Evolutionary conservation across 2,329 filamentous ascomycete species (phyloP).

Genomic region (Aspergillus sp.): DNA sequence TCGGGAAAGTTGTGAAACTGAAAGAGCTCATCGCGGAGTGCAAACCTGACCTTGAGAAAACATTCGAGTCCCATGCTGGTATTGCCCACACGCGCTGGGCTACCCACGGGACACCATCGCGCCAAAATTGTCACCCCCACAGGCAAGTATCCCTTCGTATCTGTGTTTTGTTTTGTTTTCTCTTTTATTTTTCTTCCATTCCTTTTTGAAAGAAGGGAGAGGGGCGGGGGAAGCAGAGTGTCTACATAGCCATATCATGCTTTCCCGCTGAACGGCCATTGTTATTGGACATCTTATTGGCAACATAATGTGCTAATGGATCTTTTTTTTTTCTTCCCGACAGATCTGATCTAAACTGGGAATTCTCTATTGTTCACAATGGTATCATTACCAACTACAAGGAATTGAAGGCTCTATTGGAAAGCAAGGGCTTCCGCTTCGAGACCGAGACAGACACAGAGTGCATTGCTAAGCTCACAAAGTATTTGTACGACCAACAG

Average conservation of each 20-base stretch:
- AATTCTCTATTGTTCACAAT: slow-evolving; percentile 98
- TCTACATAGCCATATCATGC: too few relatives aligned
- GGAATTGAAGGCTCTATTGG: slow-evolving; percentile 89
- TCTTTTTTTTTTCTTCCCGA: background rate
- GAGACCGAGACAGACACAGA: slow-evolving; percentile 99
- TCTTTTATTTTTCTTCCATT: too few relatives aligned
- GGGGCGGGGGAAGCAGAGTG: too few relatives aligned
- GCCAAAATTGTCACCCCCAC: slow-evolving; percentile 96
- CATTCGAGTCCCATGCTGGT: slow-evolving; percentile 96
- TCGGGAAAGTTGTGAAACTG: slow-evolving; percentile 97
- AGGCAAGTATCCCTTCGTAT: slow-evolving; percentile 55
- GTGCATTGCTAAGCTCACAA: slow-evolving; percentile 97
- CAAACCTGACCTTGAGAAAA: slow-evolving; percentile 80
- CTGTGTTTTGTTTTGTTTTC: too few relatives aligned
- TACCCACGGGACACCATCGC: slow-evolving; percentile 91
- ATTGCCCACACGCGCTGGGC: slow-evolving; percentile 99
- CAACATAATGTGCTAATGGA: background rate
- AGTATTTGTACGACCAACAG: slow-evolving; percentile 96
- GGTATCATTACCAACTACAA: slow-evolving; percentile 99
- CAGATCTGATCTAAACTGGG: slow-evolving; percentile 90
- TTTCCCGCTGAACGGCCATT: too few relatives aligned
- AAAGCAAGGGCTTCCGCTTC: slow-evolving; percentile 94
- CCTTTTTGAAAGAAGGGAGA: too few relatives aligned
- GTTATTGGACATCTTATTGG: too few relatives aligned
- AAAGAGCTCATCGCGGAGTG: slow-evolving; percentile 84